These are phyloP conservation scores for Penicillium sp. DNA, from an alignment of 2,329 filamentous ascomycete genomes.

Conservation along the genomic window DNA sequence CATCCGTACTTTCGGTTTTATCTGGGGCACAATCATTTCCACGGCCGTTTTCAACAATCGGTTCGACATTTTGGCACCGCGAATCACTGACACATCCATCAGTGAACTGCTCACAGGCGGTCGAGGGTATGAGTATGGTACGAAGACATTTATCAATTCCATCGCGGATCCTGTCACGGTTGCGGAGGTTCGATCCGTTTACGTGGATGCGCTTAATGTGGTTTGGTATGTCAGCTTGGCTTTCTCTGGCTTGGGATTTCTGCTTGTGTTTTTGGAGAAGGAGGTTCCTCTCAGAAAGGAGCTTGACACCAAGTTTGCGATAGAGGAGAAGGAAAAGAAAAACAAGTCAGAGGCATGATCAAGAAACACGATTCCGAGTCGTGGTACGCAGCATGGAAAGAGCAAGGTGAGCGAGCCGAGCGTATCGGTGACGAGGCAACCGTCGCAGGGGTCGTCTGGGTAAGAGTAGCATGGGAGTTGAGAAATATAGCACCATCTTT, in stretches of 20 bases:
- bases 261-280: neutral
- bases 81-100: neutral
- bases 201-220: neutral
- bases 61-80: neutral
- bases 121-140: neutral
- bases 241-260: neutral
- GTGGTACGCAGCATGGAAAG: no score
- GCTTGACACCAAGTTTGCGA: neutral
- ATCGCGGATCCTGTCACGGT: neutral
- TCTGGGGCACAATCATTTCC: constrained; percentile 33
- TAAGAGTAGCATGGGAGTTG: no score
- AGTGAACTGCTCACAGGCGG: neutral
- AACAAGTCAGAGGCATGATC: no score
- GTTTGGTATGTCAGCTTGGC: neutral
- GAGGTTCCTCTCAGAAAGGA: neutral
- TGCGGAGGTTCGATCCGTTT: neutral
- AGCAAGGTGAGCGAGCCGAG: no score
- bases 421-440: no score
- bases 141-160: neutral
- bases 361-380: no score
- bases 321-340: neutral
- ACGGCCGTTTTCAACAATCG: constrained; percentile 36
- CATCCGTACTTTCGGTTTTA: constrained; percentile 26
- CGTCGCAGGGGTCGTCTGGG: no score
- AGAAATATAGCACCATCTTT: no score